These are phyloP conservation scores for Exophiala spinifera DNA, from an alignment of 2,329 filamentous ascomycete genomes.

Conservation along the genomic window DNA sequence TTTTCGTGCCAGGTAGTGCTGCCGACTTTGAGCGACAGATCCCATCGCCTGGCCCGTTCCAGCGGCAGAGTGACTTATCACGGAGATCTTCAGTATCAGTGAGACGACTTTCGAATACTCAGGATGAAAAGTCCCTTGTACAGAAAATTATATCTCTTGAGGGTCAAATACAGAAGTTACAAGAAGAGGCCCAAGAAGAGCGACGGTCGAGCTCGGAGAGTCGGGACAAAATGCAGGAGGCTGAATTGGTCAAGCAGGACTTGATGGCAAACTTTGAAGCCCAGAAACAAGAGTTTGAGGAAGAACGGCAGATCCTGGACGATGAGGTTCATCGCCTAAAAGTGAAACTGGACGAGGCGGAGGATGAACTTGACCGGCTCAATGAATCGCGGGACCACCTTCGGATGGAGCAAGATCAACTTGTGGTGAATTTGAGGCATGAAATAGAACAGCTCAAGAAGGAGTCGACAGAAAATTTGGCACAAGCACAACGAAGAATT, in stretches of 20 bases:
- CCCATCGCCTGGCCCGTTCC: conserved; percentile 39
- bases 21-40: conserved; percentile 31
- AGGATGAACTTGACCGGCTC: conserved; percentile 86
- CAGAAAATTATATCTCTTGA: conserved; percentile 68
- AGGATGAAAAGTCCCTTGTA: conserved; percentile 59
- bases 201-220: conserved; percentile 55
- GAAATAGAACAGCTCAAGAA: conserved; percentile 57
- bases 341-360: conserved; percentile 76
- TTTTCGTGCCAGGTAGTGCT: conserved; percentile 44
- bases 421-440: conserved; percentile 63
- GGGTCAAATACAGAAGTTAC: conserved; percentile 67
- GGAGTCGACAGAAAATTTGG: conserved; percentile 42
- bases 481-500: conserved; percentile 44
- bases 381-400: conserved; percentile 81
- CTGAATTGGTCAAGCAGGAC: conserved; percentile 87
- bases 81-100: conserved; percentile 60
- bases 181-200: conserved; percentile 65
- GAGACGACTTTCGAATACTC: conserved; percentile 57
- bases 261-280: conserved; percentile 93
- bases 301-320: conserved; percentile 79
- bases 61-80: conserved; percentile 45
- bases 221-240: conserved; percentile 68
- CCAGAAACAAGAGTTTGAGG: conserved; percentile 80
- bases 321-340: conserved; percentile 74
- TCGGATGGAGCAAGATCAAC: conserved; percentile 66